Evolutionary conservation across 352 stramenopile genomes (phyloP).

Genomic region (Pythium vanterpoolii): DNA sequence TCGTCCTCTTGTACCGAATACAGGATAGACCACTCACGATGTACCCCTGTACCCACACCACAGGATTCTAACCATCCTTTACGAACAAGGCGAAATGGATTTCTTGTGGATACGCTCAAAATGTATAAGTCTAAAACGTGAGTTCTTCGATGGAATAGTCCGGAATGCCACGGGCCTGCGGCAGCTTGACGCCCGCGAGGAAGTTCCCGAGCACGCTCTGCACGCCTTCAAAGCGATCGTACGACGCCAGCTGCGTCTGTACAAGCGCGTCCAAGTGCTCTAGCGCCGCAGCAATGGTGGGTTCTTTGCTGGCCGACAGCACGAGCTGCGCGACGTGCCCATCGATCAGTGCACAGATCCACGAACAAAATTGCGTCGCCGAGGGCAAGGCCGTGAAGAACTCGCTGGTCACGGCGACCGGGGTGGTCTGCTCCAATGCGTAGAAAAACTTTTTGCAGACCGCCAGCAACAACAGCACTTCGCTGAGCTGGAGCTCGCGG

Average conservation of each 20-base stretch:
- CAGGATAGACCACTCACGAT: too few species aligned
- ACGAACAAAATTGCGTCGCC: constrained; percentile 50
- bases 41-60: too few species aligned
- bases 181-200: constrained; percentile 63
- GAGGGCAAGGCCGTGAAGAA: constrained; percentile 33
- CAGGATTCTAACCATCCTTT: too few species aligned
- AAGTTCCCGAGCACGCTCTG: constrained; percentile 80
- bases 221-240: constrained; percentile 61
- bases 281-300: constrained; percentile 35
- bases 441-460: constrained; percentile 72
- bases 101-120: too few species aligned
- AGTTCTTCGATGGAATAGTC: constrained; percentile 83
- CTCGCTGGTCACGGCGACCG: constrained; percentile 14
- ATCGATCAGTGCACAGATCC: constrained; percentile 75
- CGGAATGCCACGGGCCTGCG: constrained; percentile 52
- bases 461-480: constrained; percentile 65
- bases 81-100: too few species aligned
- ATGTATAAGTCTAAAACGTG: constrained; percentile 34
- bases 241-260: constrained; percentile 45
- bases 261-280: constrained; percentile 55
- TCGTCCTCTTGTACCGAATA: too few species aligned
- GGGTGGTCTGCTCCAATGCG: constrained; percentile 30
- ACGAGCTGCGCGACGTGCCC: constrained; percentile 68
- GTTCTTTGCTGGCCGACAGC: constrained; percentile 49
- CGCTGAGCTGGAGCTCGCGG: constrained; percentile 57